A percentile compares a stretch with the other conserved stretches of the same genome.
phyloP scores from a whole-genome alignment of 1,284 basidiomycete genomes.

The Malassezia japonica region DNA sequence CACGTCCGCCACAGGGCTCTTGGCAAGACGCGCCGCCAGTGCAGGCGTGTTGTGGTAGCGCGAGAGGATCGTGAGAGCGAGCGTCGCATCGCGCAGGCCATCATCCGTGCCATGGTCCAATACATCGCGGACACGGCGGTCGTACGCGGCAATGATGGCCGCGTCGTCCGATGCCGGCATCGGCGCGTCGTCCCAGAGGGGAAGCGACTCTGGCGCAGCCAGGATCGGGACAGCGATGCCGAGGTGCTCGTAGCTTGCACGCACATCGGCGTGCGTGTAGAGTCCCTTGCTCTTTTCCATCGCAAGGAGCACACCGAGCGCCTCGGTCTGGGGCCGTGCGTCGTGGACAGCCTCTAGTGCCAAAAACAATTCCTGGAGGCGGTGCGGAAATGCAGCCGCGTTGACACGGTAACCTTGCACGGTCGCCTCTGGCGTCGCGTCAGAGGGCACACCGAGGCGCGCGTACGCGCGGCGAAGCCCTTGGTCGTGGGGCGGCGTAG shows the following conservation, averaged over 20 bases:
- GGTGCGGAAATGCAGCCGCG: constrained; percentile 3
- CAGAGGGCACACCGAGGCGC: constrained; percentile 7
- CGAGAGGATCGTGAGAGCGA: constrained; percentile 2
- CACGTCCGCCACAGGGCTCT: constrained; percentile 53
- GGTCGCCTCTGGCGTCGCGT: neutral
- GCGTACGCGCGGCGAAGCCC: neutral
- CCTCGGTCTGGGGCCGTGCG: neutral
- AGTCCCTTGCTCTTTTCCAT: constrained; percentile 12
- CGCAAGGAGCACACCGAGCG: constrained; percentile 1
- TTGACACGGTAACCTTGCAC: constrained; percentile 6
- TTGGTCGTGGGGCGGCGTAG: neutral
- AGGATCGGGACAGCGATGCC: neutral
- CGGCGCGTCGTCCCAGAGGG: neutral
- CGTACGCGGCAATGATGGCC: constrained; percentile 2
- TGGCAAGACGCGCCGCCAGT: neutral
- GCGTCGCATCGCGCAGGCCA: neutral
- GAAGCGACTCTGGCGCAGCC: neutral
- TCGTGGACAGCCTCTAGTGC: constrained; percentile 2
- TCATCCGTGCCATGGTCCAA: constrained; percentile 11
- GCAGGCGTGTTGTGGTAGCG: neutral
- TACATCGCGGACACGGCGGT: neutral
- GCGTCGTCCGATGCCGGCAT: neutral
- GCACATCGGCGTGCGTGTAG: constrained; percentile 3
- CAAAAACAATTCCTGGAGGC: neutral
- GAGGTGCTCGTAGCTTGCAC: constrained; percentile 1